Base-by-base conservation (phyloP, 352 stramenopile species). In the Phytophthora rubi region DNA sequence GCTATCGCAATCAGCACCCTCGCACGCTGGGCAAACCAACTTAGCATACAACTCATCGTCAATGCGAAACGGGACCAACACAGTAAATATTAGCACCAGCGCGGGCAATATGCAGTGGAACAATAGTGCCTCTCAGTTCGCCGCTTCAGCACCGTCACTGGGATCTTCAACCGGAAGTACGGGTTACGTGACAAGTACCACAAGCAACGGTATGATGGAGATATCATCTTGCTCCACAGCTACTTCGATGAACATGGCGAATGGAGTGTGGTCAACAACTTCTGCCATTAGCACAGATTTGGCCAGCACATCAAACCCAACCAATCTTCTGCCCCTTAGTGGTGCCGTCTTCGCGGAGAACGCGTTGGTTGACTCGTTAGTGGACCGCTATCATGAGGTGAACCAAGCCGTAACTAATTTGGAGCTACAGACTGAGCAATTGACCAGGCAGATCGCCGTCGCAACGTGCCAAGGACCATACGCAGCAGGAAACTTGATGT, bases 311-410 rank as follows among this genome's bases (percentile, higher is more conserved):
- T 70, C 55, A 21, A 71, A 65, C 64, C 3, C 51, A 6, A 62
- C 37, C 35, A 70, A 68, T 61, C 62, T 72, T 59, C 63, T 75
- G 52, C 67, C 80, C 6, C 57, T 71, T 3, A 61, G 70, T 1
- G 51, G 69, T 49, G 54, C 63, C 7, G 57, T 72, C 13, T 65
- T 78, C 53, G 62, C 60, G 12, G 73, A 71, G 33, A 90, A 92
- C 35, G 82, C 77, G 9, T 68, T 91, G 16, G 66, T 87, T 59
- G 81, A 89, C 30, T 77, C 80, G 4, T 64, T 92, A n/a, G 79
- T 82, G 45, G 77, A 90, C 13, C 76, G 75, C 6, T 82, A 92
- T 48, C 62, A 90, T 33, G 57, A 81, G 28, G 37, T 82, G 39
- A 89, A 85, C 67, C 44, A 75, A 23, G 73, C 57, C 6, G 82